Evolutionary conservation across 1,284 basidiomycete species (phyloP).

Genomic region (Rhodotorula sp.): DNA sequence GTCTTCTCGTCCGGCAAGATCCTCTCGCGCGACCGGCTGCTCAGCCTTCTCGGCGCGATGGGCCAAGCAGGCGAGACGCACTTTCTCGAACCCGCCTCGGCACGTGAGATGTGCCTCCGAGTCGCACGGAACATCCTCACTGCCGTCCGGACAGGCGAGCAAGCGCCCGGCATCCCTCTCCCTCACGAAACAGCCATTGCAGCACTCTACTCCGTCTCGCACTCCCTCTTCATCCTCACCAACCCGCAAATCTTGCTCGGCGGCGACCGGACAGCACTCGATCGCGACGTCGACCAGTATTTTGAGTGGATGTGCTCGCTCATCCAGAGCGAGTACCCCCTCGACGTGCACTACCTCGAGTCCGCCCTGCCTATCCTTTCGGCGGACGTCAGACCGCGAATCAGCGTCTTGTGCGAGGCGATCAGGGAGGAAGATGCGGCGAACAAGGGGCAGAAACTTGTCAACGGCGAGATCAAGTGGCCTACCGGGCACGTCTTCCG

Average conservation of each 20-base stretch:
- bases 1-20: conserved; percentile 13
- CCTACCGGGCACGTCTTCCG: conserved; percentile 26
- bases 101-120: conserved; percentile 30
- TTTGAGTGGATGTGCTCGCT: conserved; percentile 27
- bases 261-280: not conserved
- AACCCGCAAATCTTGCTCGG: not conserved
- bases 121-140: conserved; percentile 35
- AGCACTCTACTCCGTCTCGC: conserved; percentile 21
- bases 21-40: not conserved
- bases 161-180: not conserved
- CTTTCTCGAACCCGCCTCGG: conserved; percentile 17
- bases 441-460: conserved; percentile 5
- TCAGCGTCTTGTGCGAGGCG: conserved; percentile 7
- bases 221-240: conserved; percentile 21
- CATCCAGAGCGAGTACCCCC: conserved; percentile 26
- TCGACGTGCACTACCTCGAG: conserved; percentile 20
- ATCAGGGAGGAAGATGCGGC: conserved; percentile 24
- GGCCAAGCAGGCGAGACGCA: not conserved
- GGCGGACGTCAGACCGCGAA: not conserved
- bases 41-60: conserved; percentile 14
- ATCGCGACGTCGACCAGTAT: conserved; percentile 7
- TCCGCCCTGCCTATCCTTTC: not conserved
- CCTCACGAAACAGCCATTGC: conserved; percentile 5
- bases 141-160: conserved; percentile 26
- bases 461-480: conserved; percentile 10